A percentile compares a stretch with the other conserved stretches of the same genome.
These are phyloP conservation scores for Nakaseomyces glabratus DNA, from an alignment of 1,139 yeast genomes.

Conservation along the genomic window DNA sequence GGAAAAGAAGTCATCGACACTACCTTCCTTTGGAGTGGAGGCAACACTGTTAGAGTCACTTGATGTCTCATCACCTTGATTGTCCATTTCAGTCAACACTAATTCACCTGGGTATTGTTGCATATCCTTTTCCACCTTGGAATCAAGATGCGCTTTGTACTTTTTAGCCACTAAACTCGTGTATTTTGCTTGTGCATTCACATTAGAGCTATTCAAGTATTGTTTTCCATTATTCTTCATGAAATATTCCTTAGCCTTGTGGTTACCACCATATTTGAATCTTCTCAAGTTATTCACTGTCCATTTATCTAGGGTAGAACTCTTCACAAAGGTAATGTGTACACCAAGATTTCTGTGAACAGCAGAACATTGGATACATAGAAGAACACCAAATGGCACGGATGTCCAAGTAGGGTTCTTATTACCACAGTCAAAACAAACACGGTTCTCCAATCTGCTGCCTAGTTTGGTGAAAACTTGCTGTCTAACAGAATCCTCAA, in stretches of 20 bases:
- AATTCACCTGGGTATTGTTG: slow-evolving; percentile 57
- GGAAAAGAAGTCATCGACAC: slow-evolving; percentile 80
- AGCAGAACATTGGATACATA: slow-evolving; percentile 95
- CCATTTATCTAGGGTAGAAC: slow-evolving; percentile 90
- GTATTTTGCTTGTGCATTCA: slow-evolving; percentile 70
- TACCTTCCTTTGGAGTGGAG: slow-evolving; percentile 36
- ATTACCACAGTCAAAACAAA: slow-evolving; percentile 87
- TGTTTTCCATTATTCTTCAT: slow-evolving; percentile 77
- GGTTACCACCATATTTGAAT: slow-evolving; percentile 90
- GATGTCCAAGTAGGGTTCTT: slow-evolving; percentile 99
- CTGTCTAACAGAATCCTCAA: slow-evolving; percentile 27
- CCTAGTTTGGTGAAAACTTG: slow-evolving; percentile 29
- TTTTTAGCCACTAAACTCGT: slow-evolving; percentile 67
- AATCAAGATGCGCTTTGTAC: slow-evolving; percentile 70
- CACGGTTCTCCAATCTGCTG: slow-evolving; percentile 52
- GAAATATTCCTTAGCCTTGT: slow-evolving; percentile 73
- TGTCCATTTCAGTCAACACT: slow-evolving; percentile 50
- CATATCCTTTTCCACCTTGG: slow-evolving; percentile 59
- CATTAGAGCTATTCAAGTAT: slow-evolving; percentile 39
- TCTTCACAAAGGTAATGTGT: slow-evolving; percentile 89
- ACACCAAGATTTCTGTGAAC: slow-evolving; percentile 93
- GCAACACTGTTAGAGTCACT: slow-evolving; percentile 31
- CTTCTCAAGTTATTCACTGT: slow-evolving; percentile 78
- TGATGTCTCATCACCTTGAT: slow-evolving; percentile 28
- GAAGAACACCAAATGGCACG: slow-evolving; percentile 87